phyloP scores from a whole-genome alignment of 805 yeast species.

The Metschnikowia baotianmanensis region DNA sequence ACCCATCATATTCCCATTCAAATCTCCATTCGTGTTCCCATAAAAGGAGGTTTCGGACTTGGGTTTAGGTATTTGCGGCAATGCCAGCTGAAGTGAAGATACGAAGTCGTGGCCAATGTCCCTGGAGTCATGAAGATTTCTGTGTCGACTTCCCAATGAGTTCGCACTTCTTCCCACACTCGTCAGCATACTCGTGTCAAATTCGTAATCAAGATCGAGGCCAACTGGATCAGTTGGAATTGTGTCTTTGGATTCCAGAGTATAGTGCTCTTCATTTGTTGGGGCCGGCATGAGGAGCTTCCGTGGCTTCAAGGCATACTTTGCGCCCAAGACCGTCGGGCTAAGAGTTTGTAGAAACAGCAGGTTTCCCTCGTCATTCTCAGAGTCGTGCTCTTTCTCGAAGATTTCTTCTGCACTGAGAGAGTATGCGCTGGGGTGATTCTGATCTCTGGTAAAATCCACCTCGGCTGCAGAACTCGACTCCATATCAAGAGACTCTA shows the following conservation, averaged over 20 bases:
- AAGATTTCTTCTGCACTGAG: neutral
- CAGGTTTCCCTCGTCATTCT: conserved; percentile 8
- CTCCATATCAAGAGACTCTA: neutral
- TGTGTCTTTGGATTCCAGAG: neutral
- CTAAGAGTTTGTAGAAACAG: conserved; percentile 24
- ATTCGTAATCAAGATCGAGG: conserved; percentile 25
- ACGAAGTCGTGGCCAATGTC: neutral
- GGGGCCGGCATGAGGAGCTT: conserved; percentile 32
- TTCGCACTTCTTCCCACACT: neutral
- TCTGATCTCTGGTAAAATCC: conserved; percentile 2
- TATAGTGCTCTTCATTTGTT: neutral
- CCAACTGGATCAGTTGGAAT: conserved; percentile 4
- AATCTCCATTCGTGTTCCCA: neutral
- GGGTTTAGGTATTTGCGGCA: neutral
- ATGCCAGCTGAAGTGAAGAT: neutral
- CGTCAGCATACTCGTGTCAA: conserved; percentile 22
- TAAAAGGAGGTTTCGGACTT: neutral
- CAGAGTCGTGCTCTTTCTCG: conserved; percentile 6
- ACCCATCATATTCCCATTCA: neutral
- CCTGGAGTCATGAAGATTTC: neutral
- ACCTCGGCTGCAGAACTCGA: neutral
- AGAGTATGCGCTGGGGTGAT: no score
- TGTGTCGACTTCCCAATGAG: neutral
- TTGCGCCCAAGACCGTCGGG: conserved; percentile 43
- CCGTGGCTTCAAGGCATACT: conserved; percentile 34